Percentiles rank a stretch among this genome's conserved stretches.
Conservation (phyloP, 2,329 filamentous ascomycete genomes). For the Fusarium nurragi region DNA sequence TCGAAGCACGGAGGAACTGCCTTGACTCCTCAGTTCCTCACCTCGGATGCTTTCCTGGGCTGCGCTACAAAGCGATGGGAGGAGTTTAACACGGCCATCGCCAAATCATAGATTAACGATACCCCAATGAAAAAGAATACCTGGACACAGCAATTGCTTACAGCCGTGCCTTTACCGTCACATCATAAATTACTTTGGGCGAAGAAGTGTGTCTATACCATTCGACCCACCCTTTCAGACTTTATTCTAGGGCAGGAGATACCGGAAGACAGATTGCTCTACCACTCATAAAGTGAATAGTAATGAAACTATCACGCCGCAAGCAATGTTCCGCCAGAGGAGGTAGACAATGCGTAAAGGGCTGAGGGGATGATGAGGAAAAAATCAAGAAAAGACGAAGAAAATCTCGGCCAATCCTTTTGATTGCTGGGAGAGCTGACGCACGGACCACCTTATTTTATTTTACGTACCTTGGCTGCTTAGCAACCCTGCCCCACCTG, state of each 20-base stretch:
- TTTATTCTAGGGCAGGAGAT: conserved; percentile 87
- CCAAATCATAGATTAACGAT: conserved; percentile 44
- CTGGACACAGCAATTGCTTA: background rate
- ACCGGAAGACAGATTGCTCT: conserved; percentile 76
- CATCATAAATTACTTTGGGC: conserved; percentile 9
- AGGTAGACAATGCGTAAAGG: conserved; percentile 45
- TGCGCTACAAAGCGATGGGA: conserved; percentile 51
- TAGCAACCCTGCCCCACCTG: conserved; percentile 39
- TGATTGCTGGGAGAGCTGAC: conserved; percentile 17
- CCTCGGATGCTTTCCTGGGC: conserved; percentile 68
- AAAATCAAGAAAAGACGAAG: conserved; percentile 41
- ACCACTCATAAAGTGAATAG: conserved; percentile 63
- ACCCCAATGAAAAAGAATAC: conserved; percentile 35
- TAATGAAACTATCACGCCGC: conserved; percentile 61
- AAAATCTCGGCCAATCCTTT: conserved; percentile 42
- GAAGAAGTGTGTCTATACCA: conserved; percentile 72
- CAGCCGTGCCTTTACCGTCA: background rate
- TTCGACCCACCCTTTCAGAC: conserved; percentile 86
- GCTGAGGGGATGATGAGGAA: conserved; percentile 45
- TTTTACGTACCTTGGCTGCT: background rate
- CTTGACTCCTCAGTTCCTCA: conserved; percentile 69
- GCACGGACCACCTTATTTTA: conserved; percentile 36
- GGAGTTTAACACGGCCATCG: conserved; percentile 48
- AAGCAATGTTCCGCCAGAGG: conserved; percentile 41
- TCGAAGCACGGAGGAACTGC: conserved; percentile 85